Conservation (phyloP, 2,329 filamentous ascomycete genomes). For the Hypoxylon sp. region DNA sequence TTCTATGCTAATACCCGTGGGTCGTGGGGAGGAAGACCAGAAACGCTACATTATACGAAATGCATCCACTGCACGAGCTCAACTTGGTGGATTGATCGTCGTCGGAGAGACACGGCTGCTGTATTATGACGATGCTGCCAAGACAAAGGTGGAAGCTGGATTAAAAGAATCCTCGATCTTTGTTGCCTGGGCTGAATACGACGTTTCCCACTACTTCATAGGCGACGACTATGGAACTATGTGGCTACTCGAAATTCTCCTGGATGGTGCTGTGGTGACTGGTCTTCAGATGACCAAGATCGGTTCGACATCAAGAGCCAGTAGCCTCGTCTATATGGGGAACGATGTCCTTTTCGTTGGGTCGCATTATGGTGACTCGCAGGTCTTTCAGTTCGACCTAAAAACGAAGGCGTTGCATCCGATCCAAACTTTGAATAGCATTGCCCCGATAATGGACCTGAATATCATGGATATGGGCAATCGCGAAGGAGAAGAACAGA, state of each 20-base stretch:
- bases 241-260: slow-evolving; percentile 83
- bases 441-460: slow-evolving; percentile 93
- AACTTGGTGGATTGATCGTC: slow-evolving; percentile 76
- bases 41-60: slow-evolving; percentile 72
- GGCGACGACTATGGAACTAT: slow-evolving; percentile 91
- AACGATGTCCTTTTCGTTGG: slow-evolving; percentile 83
- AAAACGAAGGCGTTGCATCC: slow-evolving; percentile 64
- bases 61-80: slow-evolving; percentile 63
- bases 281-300: slow-evolving; percentile 78
- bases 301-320: slow-evolving; percentile 77
- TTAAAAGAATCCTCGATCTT: slow-evolving; percentile 85
- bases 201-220: slow-evolving; percentile 84
- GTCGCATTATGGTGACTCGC: slow-evolving; percentile 92
- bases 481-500: slow-evolving; percentile 77
- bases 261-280: slow-evolving; percentile 74
- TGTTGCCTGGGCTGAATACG: slow-evolving; percentile 89
- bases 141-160: slow-evolving; percentile 71
- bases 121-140: slow-evolving; percentile 84
- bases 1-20: slow-evolving; percentile 72
- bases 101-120: slow-evolving; percentile 84
- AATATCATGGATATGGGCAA: slow-evolving; percentile 96
- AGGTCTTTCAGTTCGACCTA: slow-evolving; percentile 69
- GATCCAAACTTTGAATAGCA: slow-evolving; percentile 82
- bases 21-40: slow-evolving; percentile 63
- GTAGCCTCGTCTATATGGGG: slow-evolving; percentile 81